Base-by-base conservation (phyloP, 2,329 filamentous ascomycete species). In the Chaetothyriales sp. region DNA sequence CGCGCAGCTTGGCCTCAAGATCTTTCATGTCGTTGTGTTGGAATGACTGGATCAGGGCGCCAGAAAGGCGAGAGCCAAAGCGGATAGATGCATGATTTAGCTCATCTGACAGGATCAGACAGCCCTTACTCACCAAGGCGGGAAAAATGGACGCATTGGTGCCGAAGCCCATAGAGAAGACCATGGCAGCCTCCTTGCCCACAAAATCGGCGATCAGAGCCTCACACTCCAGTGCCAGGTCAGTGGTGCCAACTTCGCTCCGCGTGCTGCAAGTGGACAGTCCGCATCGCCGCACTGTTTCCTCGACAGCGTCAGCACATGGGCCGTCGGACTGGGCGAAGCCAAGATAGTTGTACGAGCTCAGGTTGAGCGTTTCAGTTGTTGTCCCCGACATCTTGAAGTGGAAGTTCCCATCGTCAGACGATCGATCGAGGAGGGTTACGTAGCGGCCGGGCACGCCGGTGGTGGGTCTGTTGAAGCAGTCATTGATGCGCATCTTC, bases 111-210 rank as follows among this genome's bases (percentile, higher is more conserved):
- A 98, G 85, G 64, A 98, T 84, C 49, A 98, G 76, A 63, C 85
- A 93, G 54, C 92, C 92, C 71, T 94, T 96, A 61, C 84, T 83
- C 50, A 95, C 86, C 43, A 98, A 75, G 36, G 89, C 88, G 2
- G 90, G 87, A 74, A 98, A 96, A 15, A 89, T 81, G 58, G 84
- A 86, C 26, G 90, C 84, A 64, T 98, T 98, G 57, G 92, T 98
- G 55, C 89, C 88, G 65, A 95, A 98, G 32, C 92, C 92, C 92
- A 98, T 98, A 20, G 90, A 95, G 72, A 96, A 96, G 49, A 98
- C 83, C 83, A 95, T 95, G 25, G 92, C 83, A 25, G 86, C 80
- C 52, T 89, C 84, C 73, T 96, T 98, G 65, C 89, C 90, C 42
- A 96, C 86, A 63, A 98, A 98, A 44, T 78, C 76, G 45, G 92